Base-by-base conservation (phyloP, 768 basidiomycete species). In the Pleurotus platypus region DNA sequence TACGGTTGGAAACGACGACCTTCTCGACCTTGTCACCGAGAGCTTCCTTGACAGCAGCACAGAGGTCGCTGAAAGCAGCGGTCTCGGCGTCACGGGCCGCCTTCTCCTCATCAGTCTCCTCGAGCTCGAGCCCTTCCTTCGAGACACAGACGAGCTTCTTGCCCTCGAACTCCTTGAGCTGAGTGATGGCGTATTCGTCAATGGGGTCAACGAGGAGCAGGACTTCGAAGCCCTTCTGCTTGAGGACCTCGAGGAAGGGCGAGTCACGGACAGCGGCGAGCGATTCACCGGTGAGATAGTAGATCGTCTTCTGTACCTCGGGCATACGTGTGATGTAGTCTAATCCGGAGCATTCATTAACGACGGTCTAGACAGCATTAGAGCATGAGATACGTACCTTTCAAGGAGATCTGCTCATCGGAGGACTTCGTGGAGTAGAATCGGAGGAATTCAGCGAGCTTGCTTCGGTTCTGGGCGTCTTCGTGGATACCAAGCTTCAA, bases 301-400 rank as follows among this genome's bases (percentile, higher is more conserved):
- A 99, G 75, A 99, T 93, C 64, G 93, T 91, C 75, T 98, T 98
- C 75, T 99, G 96, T 63, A 94, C 83, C 78, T 98, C 94, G 60
- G 95, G 96, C 95, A 97, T 98, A 66, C 96, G 96, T 55, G 94
- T 98, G 72, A 98, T 96, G 81, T 98, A 99, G 80, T 99, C 92
- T 94, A 60, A 20, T 39, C 12, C 2, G 46, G 11, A 42, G 16
- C 18, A 43, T 30, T 11, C 22, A 48, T 12, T 64, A 22, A 61
- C 46, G 16, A 46, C 9, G 12, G 27, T 35, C 27, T 39, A 39
- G 8, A 40, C 9, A 30, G 11, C 2, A 16, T 45, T 45, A 45
- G 1, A 46, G 9, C 30, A 26, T 1, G 49, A 11, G 35, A 30
- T 38, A 59, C 70, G 13, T 62, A 92, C 92, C 96, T 77, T 98